These are phyloP conservation scores for Hyphopichia wangnamkhiaoensis DNA, from an alignment of 1,139 yeast genomes.

Conservation along the genomic window DNA sequence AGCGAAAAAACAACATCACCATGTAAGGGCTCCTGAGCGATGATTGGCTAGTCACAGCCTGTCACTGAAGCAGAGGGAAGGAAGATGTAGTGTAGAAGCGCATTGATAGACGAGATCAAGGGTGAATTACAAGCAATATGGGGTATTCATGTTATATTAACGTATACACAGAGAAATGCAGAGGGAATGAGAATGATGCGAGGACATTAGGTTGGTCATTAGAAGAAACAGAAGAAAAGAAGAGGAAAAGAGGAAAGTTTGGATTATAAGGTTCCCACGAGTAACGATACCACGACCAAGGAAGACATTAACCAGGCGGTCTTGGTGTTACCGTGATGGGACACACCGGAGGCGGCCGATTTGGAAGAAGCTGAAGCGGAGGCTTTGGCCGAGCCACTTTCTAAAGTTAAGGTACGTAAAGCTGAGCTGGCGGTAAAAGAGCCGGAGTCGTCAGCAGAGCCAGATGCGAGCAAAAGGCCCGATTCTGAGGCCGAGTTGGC, in stretches of 20 bases:
- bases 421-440: conserved; percentile 8
- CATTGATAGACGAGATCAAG: not conserved
- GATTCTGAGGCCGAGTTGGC: conserved; percentile 14
- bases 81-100: not conserved
- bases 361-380: conserved; percentile 1
- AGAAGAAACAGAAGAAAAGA: not conserved
- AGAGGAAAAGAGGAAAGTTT: not conserved
- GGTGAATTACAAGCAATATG: not conserved
- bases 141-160: not conserved
- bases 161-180: not conserved
- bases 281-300: conserved; percentile 1
- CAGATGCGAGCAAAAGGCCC: conserved; percentile 3
- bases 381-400: conserved; percentile 2
- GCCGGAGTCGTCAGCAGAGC: conserved; percentile 6
- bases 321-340: not conserved
- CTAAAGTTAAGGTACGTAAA: conserved; percentile 7
- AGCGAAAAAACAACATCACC: too few species aligned
- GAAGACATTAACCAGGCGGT: conserved; percentile 4
- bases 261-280: conserved; percentile 2
- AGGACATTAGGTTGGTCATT: not conserved
- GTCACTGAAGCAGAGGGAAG: too few species aligned
- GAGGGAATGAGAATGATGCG: not conserved
- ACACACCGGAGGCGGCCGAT: not conserved
- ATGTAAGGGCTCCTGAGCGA: too few species aligned
- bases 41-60: too few species aligned